These are phyloP conservation scores for Pleurotus platypus DNA, from an alignment of 768 basidiomycete genomes.

Conservation along the genomic window DNA sequence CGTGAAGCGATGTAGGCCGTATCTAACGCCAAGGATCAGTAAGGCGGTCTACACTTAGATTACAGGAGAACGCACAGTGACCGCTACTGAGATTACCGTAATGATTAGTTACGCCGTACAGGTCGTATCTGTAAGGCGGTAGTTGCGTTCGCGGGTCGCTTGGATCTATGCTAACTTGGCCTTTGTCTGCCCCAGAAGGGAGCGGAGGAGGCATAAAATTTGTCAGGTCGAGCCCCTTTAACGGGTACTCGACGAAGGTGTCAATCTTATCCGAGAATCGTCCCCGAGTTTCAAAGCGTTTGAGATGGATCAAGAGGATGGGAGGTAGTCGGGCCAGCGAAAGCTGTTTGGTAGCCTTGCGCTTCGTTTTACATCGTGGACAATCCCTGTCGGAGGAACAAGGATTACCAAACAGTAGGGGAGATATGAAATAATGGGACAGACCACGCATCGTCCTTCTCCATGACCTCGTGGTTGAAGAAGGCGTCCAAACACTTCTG, in stretches of 20 bases:
- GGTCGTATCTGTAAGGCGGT: conserved; percentile 90
- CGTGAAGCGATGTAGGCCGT: conserved; percentile 88
- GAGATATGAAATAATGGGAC: background rate
- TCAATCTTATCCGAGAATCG: conserved; percentile 96
- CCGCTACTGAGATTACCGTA: conserved; percentile 92
- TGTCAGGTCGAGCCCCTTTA: conserved; percentile 56
- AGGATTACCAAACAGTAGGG: background rate
- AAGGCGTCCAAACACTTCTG: conserved; percentile 86
- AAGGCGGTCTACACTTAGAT: background rate
- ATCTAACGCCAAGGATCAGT: conserved; percentile 43
- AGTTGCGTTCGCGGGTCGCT: conserved; percentile 77
- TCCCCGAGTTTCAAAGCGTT: conserved; percentile 88
- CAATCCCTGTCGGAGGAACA: conserved; percentile 69
- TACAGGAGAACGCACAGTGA: conserved; percentile 68
- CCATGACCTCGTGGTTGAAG: conserved; percentile 85
- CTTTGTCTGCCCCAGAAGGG: conserved; percentile 58
- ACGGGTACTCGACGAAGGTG: conserved; percentile 89
- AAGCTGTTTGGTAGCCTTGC: conserved; percentile 82
- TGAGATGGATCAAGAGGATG: conserved; percentile 87
- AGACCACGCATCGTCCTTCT: conserved; percentile 92
- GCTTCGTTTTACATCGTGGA: conserved; percentile 86
- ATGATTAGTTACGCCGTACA: conserved; percentile 96
- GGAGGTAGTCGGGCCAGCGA: conserved; percentile 92
- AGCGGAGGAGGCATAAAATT: conserved; percentile 84
- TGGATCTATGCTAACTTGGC: conserved; percentile 40